Percentiles rank a stretch among this genome's conserved stretches.
These are phyloP conservation scores for Aethionema arabicum DNA, from an alignment of 345 rosid species.

Conservation along the genomic window DNA sequence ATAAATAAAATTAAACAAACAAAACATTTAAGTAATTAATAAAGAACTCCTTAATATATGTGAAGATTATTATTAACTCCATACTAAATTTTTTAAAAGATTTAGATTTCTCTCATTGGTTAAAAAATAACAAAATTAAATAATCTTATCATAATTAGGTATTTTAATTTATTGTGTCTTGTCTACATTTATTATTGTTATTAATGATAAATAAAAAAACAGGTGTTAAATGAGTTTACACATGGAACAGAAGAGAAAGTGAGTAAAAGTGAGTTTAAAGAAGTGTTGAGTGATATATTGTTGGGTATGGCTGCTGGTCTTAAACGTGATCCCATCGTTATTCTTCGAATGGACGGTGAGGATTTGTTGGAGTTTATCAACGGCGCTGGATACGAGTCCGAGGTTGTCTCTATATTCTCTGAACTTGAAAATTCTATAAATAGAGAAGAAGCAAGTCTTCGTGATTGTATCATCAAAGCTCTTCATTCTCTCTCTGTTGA, in stretches of 20 bases:
- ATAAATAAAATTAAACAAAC: too few species aligned
- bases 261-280: constrained; percentile 80
- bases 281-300: constrained; percentile 81
- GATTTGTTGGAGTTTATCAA: constrained; percentile 81
- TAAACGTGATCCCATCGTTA: constrained; percentile 91
- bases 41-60: too few species aligned
- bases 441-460: constrained; percentile 45
- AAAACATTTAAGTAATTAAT: too few species aligned
- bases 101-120: too few species aligned
- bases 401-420: constrained; percentile 58
- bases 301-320: constrained; percentile 97
- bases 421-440: constrained; percentile 37
- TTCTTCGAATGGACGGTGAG: constrained; percentile 94
- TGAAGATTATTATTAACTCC: too few species aligned
- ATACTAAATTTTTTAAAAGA: too few species aligned
- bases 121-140: too few species aligned
- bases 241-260: constrained; percentile 79
- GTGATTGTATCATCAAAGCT: constrained; percentile 52
- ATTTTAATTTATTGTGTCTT: not conserved
- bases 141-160: not conserved
- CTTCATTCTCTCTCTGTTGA: constrained; percentile 76
- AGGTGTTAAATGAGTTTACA: constrained; percentile 90
- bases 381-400: constrained; percentile 64
- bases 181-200: constrained; percentile 25
- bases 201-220: constrained; percentile 10